These are phyloP conservation scores for Mycena galopus DNA, from an alignment of 768 basidiomycete genomes.

Conservation along the genomic window DNA sequence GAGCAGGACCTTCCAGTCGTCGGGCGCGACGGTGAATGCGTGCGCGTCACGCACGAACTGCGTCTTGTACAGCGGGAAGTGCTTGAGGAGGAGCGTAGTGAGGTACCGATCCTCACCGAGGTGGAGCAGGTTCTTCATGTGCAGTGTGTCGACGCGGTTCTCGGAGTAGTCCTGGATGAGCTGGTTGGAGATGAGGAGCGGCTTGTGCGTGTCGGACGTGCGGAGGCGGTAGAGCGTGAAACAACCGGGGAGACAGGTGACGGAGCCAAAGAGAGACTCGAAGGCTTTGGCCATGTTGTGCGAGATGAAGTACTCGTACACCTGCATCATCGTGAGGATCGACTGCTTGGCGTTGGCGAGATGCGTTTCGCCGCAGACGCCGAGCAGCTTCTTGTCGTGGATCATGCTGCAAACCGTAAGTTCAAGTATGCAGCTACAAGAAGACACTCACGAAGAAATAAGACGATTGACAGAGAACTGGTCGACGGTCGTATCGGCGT, in stretches of 20 bases:
- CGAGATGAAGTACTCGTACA: constrained; percentile 99
- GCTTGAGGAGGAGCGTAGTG: constrained; percentile 94
- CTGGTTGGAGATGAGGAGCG: constrained; percentile 91
- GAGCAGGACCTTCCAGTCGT: constrained; percentile 93
- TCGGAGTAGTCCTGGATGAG: constrained; percentile 95
- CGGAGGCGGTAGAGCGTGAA: constrained; percentile 97
- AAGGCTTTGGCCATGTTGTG: constrained; percentile 99
- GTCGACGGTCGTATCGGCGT: constrained; percentile 95
- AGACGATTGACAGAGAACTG: constrained; percentile 90
- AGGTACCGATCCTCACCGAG: constrained; percentile 99
- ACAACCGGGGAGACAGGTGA: constrained; percentile 98
- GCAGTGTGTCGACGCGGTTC: constrained; percentile 95
- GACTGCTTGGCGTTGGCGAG: constrained; percentile 95
- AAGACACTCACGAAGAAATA: constrained; percentile 85
- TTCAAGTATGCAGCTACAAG: not conserved
- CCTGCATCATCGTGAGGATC: constrained; percentile 98
- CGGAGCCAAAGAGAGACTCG: constrained; percentile 95
- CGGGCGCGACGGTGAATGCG: constrained; percentile 95
- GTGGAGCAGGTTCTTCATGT: constrained; percentile 98
- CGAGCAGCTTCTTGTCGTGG: constrained; percentile 94
- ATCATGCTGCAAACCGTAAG: constrained; percentile 78
- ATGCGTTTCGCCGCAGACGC: constrained; percentile 95
- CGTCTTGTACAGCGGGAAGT: constrained; percentile 95
- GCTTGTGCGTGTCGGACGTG: constrained; percentile 95
- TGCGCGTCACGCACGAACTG: constrained; percentile 96